Conservation (phyloP, 352 stramenopile species). For the Phytophthora colocasiae region DNA sequence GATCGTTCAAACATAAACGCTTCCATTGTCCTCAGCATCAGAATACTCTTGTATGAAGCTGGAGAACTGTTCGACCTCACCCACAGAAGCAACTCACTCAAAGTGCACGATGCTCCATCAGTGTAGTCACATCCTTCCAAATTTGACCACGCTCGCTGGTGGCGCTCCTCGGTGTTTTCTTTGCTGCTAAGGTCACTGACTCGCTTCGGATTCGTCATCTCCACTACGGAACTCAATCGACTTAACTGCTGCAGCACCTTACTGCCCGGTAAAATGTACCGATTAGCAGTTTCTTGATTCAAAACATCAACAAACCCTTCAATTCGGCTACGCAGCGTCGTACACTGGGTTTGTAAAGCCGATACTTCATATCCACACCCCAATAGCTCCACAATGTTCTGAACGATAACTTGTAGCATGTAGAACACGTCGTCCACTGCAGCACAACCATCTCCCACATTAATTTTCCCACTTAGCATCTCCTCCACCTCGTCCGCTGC, state of each 20-base stretch:
- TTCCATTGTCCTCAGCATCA: slow-evolving; percentile 42
- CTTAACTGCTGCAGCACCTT: slow-evolving; percentile 13
- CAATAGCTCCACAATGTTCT: slow-evolving; percentile 20
- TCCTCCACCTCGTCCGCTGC: slow-evolving; percentile 9
- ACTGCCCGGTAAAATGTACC: slow-evolving; percentile 9
- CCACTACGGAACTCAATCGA: slow-evolving; percentile 2
- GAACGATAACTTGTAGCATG: slow-evolving; percentile 32
- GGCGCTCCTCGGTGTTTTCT: slow-evolving; percentile 27
- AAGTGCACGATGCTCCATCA: slow-evolving; percentile 23
- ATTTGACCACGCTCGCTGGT: slow-evolving; percentile 23
- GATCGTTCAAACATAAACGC: slow-evolving; percentile 34
- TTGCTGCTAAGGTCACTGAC: background rate
- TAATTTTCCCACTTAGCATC: background rate
- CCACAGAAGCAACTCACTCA: slow-evolving; percentile 25
- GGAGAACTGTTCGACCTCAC: slow-evolving; percentile 7
- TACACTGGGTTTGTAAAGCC: slow-evolving; percentile 15
- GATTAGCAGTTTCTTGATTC: slow-evolving; percentile 12
- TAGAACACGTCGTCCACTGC: slow-evolving; percentile 29
- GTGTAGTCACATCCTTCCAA: slow-evolving; percentile 25
- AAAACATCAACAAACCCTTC: slow-evolving; percentile 27
- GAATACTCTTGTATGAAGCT: slow-evolving; percentile 19
- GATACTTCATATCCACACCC: slow-evolving; percentile 28
- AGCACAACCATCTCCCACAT: slow-evolving; percentile 15
- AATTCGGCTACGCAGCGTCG: slow-evolving; percentile 14
- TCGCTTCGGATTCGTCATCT: slow-evolving; percentile 11